phyloP scores from a whole-genome alignment of 1,284 basidiomycete species.

The Albatrellus sp. region DNA sequence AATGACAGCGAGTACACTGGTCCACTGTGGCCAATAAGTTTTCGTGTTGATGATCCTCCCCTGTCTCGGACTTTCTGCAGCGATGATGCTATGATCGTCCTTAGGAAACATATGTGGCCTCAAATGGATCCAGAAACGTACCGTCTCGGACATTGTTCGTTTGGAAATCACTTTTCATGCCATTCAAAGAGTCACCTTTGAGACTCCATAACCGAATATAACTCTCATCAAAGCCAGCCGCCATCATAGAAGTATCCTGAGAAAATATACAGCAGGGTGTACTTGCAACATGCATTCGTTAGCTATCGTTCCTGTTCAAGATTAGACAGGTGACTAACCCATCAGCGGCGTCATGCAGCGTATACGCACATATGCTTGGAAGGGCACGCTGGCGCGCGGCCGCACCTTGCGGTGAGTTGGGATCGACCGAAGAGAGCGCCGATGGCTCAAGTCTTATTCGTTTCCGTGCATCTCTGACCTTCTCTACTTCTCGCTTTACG shows the following conservation, averaged over 20 bases:
- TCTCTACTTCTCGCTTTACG: conserved; percentile 85
- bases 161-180: conserved; percentile 66
- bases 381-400: conserved; percentile 48
- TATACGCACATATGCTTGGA: conserved; percentile 89
- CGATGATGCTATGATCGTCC: conserved; percentile 36
- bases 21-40: conserved; percentile 93
- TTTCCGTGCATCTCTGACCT: conserved; percentile 82
- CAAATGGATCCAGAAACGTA: conserved; percentile 22
- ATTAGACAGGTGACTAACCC: conserved; percentile 35
- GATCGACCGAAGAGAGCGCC: conserved; percentile 38
- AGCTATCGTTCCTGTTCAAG: conserved; percentile 1
- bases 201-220: conserved; percentile 93
- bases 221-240: conserved; percentile 93
- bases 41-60: conserved; percentile 73
- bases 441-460: conserved; percentile 80
- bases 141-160: conserved; percentile 58
- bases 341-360: conserved; percentile 83
- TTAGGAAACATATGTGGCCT: conserved; percentile 6
- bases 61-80: conserved; percentile 64
- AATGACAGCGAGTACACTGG: conserved; percentile 94
- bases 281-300: conserved; percentile 25
- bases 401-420: conserved; percentile 44
- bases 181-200: conserved; percentile 83
- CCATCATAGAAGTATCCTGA: conserved; percentile 86
- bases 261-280: conserved; percentile 86